Evolutionary conservation across 306 rosid genomes (phyloP), one percentile per base, ranked within the genome.

Genomic region (Cucumis hystrix): DNA sequence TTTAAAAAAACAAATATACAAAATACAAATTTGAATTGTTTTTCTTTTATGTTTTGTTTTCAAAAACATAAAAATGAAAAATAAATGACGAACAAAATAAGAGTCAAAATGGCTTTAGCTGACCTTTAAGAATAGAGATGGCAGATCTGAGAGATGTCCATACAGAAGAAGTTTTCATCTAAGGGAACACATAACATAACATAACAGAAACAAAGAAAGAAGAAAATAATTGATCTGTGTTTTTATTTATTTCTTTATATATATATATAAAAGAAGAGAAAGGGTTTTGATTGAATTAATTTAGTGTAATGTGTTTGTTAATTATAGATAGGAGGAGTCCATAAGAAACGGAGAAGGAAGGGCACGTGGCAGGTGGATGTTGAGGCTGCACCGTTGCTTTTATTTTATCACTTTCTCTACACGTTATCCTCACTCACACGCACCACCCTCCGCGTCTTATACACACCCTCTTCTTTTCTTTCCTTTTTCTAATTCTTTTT

Each of bases 371-470:
- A 67, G 52, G 0, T 1, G 54, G 43, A 5, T 10, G 37, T 21
- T 40, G 12, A 45, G 11, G 2, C 4, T n/a, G 10, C 3, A n/a
- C 37, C 37, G 2, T 21, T 20, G 18, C 37, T 23, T 23, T 69
- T 69, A 43, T 45, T 41, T 69, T 69, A 69, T 69, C 57, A 69
- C 57, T 69, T 69, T 41, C 57, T 69, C 10, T 15, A 47, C 75
- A 69, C 75, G 75, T 43, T 69, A 69, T 20, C 20, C 12, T 69
- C 35, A 13, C 75, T 69, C 75, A 21, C 57, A 69, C 75, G 75
- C 75, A 69, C 75, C 73, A n/a, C n/a, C 35, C 75, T 69, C 75
- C 75, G 75, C 75, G 39, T 69, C 35, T 45, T 6, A 20, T 14
- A 11, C 5, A 45, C 75, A 21, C 7, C 57, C 12, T 6, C 57